Evolutionary conservation across 306 rosid genomes (phyloP).

Genomic region (Begonia peltatifolia): DNA sequence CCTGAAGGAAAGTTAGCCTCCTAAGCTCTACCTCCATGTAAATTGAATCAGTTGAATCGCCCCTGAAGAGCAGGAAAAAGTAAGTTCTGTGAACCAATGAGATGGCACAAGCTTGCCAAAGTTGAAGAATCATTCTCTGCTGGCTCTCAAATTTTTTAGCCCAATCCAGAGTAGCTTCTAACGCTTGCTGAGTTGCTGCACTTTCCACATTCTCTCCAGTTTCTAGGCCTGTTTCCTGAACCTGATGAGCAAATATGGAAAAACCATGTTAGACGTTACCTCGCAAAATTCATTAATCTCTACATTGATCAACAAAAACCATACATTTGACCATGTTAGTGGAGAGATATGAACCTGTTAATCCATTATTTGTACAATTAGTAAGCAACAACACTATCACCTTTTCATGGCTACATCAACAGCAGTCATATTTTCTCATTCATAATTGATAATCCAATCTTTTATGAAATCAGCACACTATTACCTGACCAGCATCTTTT

Average conservation of each 20-base stretch:
- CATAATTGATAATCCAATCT: background rate
- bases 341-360: too few species aligned
- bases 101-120: constrained; percentile 67
- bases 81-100: constrained; percentile 82
- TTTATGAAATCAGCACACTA: constrained; percentile 6
- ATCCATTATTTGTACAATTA: background rate
- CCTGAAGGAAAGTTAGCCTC: constrained; percentile 61
- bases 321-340: too few species aligned
- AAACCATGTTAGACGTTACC: background rate
- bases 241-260: constrained; percentile 20
- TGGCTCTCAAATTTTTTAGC: constrained; percentile 57
- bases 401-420: constrained; percentile 7
- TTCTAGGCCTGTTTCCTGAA: constrained; percentile 21
- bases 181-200: constrained; percentile 40
- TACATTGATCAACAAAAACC: too few species aligned
- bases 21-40: constrained; percentile 81
- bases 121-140: constrained; percentile 52
- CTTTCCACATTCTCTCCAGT: constrained; percentile 38
- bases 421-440: background rate
- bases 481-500: constrained; percentile 47
- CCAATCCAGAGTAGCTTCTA: constrained; percentile 46
- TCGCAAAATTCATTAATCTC: background rate
- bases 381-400: constrained; percentile 19
- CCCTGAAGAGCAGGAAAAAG: constrained; percentile 78
- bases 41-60: constrained; percentile 72